phyloP scores from a whole-genome alignment of 2,329 filamentous ascomycete species.

The Malbranchea zuffiana region DNA sequence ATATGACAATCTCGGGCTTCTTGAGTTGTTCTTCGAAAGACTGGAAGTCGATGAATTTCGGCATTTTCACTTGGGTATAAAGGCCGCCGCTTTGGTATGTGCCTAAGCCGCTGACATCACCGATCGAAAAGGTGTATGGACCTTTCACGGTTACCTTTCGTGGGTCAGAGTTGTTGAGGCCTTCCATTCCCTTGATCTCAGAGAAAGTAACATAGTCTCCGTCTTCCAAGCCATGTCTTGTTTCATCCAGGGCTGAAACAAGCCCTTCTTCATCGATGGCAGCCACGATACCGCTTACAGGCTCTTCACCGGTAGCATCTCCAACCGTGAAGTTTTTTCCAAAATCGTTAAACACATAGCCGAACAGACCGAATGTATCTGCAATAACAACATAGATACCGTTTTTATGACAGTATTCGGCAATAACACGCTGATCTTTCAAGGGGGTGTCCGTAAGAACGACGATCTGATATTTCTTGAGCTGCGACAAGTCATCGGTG shows the following conservation, averaged over 20 bases:
- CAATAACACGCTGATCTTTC: constrained; percentile 68
- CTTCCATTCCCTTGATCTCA: constrained; percentile 86
- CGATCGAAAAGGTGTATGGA: constrained; percentile 95
- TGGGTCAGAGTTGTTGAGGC: constrained; percentile 68
- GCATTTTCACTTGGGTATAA: constrained; percentile 97
- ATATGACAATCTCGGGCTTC: constrained; percentile 79
- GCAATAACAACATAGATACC: constrained; percentile 81
- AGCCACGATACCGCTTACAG: constrained; percentile 77
- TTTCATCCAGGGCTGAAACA: constrained; percentile 89
- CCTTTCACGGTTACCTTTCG: constrained; percentile 89
- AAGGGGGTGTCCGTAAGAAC: constrained; percentile 79
- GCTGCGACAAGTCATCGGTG: constrained; percentile 62
- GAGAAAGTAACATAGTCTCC: constrained; percentile 93
- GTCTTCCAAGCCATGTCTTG: constrained; percentile 87
- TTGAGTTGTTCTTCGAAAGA: constrained; percentile 64
- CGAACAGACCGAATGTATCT: constrained; percentile 89
- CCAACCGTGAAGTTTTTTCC: constrained; percentile 85
- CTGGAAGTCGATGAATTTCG: constrained; percentile 84
- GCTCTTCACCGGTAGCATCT: constrained; percentile 82
- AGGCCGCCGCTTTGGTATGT: constrained; percentile 80
- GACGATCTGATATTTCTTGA: constrained; percentile 85
- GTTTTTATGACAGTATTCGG: constrained; percentile 89
- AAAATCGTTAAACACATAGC: constrained; percentile 94
- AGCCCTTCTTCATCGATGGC: constrained; percentile 80
- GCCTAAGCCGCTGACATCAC: constrained; percentile 77